Conservation (phyloP, 371 early-diverging fungal genomes). For the Circinella umbellata region DNA sequence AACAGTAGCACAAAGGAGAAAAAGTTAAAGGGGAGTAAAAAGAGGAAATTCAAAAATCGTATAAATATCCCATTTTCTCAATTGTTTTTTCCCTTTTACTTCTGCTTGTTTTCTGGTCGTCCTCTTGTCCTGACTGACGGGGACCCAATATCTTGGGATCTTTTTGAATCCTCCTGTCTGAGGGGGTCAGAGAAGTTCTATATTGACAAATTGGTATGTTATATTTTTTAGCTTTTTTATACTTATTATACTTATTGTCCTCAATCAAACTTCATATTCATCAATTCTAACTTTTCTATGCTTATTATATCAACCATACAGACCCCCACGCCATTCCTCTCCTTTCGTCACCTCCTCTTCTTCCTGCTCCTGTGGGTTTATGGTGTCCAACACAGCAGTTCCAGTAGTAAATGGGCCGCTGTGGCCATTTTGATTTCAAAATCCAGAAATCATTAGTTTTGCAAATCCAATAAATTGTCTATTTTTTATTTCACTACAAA, state of each 20-base stretch:
- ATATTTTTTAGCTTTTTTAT: background rate
- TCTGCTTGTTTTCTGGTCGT: background rate
- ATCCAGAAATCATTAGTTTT: background rate
- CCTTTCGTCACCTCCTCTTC: constrained; percentile 1
- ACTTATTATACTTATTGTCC: background rate
- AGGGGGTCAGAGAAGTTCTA: background rate
- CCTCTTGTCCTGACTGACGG: background rate
- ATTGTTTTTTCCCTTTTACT: background rate
- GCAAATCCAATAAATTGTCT: constrained; percentile 1
- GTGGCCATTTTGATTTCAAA: background rate
- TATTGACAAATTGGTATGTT: background rate
- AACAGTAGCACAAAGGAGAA: no score
- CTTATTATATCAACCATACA: no score
- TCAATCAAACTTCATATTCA: background rate
- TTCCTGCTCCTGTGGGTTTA: background rate
- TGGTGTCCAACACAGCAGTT: constrained; percentile 1
- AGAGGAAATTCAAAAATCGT: background rate
- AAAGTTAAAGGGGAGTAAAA: no score
- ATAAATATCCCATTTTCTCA: background rate
- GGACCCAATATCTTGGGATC: constrained; percentile 2
- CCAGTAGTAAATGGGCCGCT: constrained; percentile 7
- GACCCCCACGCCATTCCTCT: background rate
- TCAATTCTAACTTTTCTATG: no score
- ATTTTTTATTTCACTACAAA: background rate
- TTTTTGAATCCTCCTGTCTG: constrained; percentile 1